A percentile compares a stretch with the other conserved stretches of the same genome.
phyloP scores from a whole-genome alignment of 1,284 basidiomycete species.

The Butyriboletus appendiculatus region DNA sequence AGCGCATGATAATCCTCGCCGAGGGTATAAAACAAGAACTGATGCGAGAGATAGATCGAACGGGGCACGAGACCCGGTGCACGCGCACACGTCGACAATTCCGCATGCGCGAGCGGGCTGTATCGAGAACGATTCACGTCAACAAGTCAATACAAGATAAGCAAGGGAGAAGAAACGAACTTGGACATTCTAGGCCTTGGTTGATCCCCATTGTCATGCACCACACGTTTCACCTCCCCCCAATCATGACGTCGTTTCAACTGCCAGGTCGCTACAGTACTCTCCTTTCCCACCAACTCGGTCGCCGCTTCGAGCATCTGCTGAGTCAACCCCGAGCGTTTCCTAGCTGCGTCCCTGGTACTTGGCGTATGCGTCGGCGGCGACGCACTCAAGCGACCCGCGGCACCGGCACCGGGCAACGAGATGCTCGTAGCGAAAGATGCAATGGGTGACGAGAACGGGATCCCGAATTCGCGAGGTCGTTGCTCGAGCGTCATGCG shows the following conservation, averaged over 20 bases:
- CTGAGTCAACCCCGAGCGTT: constrained; percentile 37
- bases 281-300: constrained; percentile 45
- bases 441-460: constrained; percentile 37
- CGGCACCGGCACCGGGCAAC: constrained; percentile 42
- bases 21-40: constrained; percentile 76
- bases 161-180: constrained; percentile 12
- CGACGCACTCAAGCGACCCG: constrained; percentile 33
- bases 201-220: constrained; percentile 24
- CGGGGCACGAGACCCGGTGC: constrained; percentile 63
- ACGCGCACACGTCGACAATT: constrained; percentile 71
- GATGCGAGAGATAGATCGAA: constrained; percentile 78
- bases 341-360: constrained; percentile 10
- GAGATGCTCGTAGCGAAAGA: constrained; percentile 45
- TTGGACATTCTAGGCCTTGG: constrained; percentile 13
- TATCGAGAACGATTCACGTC: constrained; percentile 5
- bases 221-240: constrained; percentile 50
- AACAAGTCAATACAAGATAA: background rate
- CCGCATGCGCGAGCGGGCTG: constrained; percentile 74
- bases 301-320: constrained; percentile 46
- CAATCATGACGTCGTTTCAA: constrained; percentile 55
- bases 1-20: constrained; percentile 81
- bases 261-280: constrained; percentile 67
- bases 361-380: constrained; percentile 10
- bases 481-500: constrained; percentile 50
- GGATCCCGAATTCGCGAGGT: constrained; percentile 30